phyloP scores from a whole-genome alignment of 495 filamentous ascomycete genomes.

The Hypoxylon fuscum region DNA sequence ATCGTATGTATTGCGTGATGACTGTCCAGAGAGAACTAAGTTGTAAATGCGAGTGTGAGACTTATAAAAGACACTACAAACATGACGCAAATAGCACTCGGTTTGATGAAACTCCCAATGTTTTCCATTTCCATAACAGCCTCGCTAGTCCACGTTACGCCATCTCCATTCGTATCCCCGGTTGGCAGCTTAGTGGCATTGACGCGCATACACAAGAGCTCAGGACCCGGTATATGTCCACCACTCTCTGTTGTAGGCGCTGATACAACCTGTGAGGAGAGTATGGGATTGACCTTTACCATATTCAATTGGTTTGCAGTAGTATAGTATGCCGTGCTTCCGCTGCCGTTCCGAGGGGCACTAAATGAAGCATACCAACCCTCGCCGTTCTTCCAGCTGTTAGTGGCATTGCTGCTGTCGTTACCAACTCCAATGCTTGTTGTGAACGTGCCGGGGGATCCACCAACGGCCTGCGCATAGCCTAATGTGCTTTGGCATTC shows the following conservation, averaged over 20 bases:
- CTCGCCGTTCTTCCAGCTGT: not conserved
- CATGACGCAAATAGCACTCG: not conserved
- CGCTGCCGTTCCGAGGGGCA: not conserved
- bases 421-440: not conserved
- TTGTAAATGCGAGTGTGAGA: not conserved
- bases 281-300: not conserved
- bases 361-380: not conserved
- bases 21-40: no score
- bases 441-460: not conserved
- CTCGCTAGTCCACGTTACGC: no score
- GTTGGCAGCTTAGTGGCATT: not conserved
- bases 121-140: not conserved
- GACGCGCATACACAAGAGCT: not conserved
- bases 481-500: not conserved
- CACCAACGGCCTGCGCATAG: not conserved
- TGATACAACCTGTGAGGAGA: not conserved
- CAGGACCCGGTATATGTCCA: no score
- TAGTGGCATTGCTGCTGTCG: not conserved
- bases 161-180: not conserved
- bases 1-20: no score
- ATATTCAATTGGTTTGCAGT: not conserved
- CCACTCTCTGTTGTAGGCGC: no score
- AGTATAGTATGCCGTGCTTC: not conserved
- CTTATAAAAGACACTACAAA: not conserved
- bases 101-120: not conserved